Percentiles rank a stretch among this genome's conserved stretches.
phyloP scores from a whole-genome alignment of 2,329 filamentous ascomycete species.

The Bisporella sp. region DNA sequence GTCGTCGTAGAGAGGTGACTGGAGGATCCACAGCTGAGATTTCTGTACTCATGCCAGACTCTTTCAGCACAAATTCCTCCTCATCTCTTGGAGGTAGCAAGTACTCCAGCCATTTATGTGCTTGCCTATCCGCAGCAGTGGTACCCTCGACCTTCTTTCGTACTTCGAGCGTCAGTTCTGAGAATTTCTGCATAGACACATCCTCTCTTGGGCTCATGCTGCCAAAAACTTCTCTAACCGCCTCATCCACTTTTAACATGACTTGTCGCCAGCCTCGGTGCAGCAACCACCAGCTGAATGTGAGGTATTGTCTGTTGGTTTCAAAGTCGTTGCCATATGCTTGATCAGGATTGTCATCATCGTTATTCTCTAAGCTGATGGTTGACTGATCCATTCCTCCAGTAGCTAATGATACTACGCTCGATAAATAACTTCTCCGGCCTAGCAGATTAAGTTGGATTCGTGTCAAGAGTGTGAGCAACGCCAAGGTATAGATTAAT shows the following conservation, averaged over 20 bases:
- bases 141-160: constrained; percentile 77
- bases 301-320: constrained; percentile 89
- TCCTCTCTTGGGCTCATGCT: constrained; percentile 82
- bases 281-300: constrained; percentile 96
- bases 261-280: constrained; percentile 84
- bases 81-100: constrained; percentile 73
- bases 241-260: constrained; percentile 72
- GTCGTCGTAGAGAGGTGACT: constrained; percentile 59
- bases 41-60: constrained; percentile 65
- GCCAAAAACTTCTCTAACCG: constrained; percentile 87
- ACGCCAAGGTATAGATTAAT: constrained; percentile 80
- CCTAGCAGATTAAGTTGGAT: constrained; percentile 97
- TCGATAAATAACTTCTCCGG: constrained; percentile 89
- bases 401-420: constrained; percentile 83
- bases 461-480: constrained; percentile 85
- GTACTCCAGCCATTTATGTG: constrained; percentile 64
- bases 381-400: constrained; percentile 62
- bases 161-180: constrained; percentile 74
- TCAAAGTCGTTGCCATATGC: constrained; percentile 90
- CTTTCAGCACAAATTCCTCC: constrained; percentile 76
- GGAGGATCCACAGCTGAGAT: constrained; percentile 23
- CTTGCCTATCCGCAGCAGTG: constrained; percentile 55
- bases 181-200: constrained; percentile 72
- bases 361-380: constrained; percentile 88
- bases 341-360: constrained; percentile 78